Evolutionary conservation across 2,329 filamentous ascomycete species (phyloP), one percentile per base, ranked within the genome.

Genomic region (Aspergillus aculeatinus): DNA sequence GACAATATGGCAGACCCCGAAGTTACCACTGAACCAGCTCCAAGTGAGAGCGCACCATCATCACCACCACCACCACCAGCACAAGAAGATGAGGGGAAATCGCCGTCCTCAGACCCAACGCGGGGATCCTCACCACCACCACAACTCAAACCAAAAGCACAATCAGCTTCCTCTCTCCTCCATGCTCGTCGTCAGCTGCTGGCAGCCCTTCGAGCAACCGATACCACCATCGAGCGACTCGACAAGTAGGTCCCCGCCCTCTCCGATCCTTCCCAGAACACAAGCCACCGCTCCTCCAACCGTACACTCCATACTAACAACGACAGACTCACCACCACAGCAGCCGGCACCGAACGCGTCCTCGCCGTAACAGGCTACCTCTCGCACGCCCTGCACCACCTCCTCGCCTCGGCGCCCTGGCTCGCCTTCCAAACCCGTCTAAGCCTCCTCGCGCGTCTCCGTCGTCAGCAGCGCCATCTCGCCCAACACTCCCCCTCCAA

Each of bases 341-440:
- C 89, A 49, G 76, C 83, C 39, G 89, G 89, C 70, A 86, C 89
- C 73, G 90, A 92, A 77, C 83, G 85, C 52, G 80, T 87, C 63
- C 85, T 93, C 67, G 83, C 88, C 63, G 85, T 89, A 66, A 73
- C 88, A 63, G 86, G 87, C 77, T 94, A 93, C 79, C 77, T 82
- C 60, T 82, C 88, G 57, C 86, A 86, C 62, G 82, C 84, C 61
- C 80, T 85, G 44, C 82, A 86, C 56, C 82, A 87, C 63, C 79
- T 90, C 77, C 85, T 70, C 74, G 85, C 78, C 83, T 68, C 86
- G 80, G 58, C 81, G 77, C 62, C 80, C 48, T 69, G 72, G 68
- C 66, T 72, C 57, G 67, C 73, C 44, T 62, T 76, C 51, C 70
- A 74, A 79, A 44, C 80, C 82, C 49, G 73, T 70, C 58, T 78